Conservation (phyloP, 2,329 filamentous ascomycete species). For the Graphium sp. region DNA sequence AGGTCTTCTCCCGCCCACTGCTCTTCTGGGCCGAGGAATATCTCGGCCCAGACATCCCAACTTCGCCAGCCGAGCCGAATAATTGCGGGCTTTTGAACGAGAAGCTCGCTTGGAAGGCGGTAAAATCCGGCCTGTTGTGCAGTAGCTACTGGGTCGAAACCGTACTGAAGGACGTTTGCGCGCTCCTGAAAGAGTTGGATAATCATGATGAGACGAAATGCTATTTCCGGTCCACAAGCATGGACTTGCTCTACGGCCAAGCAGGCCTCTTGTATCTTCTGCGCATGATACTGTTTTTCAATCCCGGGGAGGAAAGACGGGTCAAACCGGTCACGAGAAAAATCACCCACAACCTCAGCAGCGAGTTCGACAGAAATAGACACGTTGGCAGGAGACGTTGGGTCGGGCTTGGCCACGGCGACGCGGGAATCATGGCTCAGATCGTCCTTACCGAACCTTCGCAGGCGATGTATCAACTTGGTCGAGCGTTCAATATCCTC, state of each 20-base stretch:
- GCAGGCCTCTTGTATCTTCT: slow-evolving; percentile 54
- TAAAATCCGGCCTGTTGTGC: too few species aligned
- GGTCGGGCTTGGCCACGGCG: slow-evolving; percentile 53
- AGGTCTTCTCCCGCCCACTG: slow-evolving; percentile 21
- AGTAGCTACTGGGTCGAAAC: too few species aligned
- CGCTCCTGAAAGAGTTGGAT: too few species aligned
- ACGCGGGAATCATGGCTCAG: slow-evolving; percentile 56
- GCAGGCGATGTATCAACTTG: too few species aligned
- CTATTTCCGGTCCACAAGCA: too few species aligned
- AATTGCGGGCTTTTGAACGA: slow-evolving; percentile 34
- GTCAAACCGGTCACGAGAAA: slow-evolving; percentile 39
- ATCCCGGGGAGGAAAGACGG: slow-evolving; percentile 33
- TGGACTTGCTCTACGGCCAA: slow-evolving; percentile 51
- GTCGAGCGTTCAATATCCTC: too few species aligned
- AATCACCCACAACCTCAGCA: too few species aligned
- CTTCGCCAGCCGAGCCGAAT: slow-evolving; percentile 17
- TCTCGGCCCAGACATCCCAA: slow-evolving; percentile 19
- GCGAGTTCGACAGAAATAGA: too few species aligned
- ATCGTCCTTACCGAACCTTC: slow-evolving; percentile 39
- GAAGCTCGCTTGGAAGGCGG: slow-evolving; percentile 25
- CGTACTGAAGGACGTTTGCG: slow-evolving; percentile 19
- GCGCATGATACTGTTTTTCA: slow-evolving; percentile 40
- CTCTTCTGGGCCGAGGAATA: slow-evolving; percentile 29
- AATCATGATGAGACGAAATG: too few species aligned
- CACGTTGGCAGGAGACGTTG: slow-evolving; percentile 28